Conservation (phyloP, 306 rosid species). For the Carpinus viminea region DNA sequence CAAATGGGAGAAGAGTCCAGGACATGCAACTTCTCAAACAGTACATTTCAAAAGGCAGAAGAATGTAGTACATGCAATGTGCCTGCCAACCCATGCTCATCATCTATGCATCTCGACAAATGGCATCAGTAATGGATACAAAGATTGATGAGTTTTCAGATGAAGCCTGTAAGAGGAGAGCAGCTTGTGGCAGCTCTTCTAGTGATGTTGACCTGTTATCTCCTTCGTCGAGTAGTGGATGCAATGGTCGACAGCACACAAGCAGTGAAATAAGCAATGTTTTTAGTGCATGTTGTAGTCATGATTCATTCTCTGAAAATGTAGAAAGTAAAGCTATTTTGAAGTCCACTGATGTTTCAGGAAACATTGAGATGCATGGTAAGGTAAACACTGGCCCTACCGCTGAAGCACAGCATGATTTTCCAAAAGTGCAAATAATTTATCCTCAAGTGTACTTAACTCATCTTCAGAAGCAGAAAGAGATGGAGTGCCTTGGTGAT, state of each 20-base stretch:
- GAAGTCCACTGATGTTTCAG: slow-evolving; percentile 10
- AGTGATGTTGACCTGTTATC: slow-evolving; percentile 10
- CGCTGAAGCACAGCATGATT: slow-evolving; percentile 5
- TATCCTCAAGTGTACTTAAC: slow-evolving; percentile 5
- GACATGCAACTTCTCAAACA: slow-evolving; percentile 9
- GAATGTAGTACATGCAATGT: slow-evolving; percentile 15
- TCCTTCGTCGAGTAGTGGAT: slow-evolving; percentile 14
- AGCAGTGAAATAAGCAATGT: slow-evolving; percentile 22
- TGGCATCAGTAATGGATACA: neutral
- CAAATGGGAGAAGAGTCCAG: slow-evolving; percentile 15
- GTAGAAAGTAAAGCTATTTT: slow-evolving; percentile 2
- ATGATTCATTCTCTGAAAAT: slow-evolving; percentile 11
- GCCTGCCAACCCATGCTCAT: slow-evolving; percentile 8
- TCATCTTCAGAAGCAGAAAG: slow-evolving; percentile 10
- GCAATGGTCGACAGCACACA: slow-evolving; percentile 3
- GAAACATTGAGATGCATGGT: slow-evolving; percentile 21
- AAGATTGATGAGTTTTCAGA: slow-evolving; percentile 18
- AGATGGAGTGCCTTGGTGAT: too few relatives aligned
- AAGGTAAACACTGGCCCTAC: neutral
- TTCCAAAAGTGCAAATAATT: neutral
- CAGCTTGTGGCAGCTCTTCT: neutral
- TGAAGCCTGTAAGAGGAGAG: slow-evolving; percentile 13
- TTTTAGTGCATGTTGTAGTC: slow-evolving; percentile 2
- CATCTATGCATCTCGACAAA: slow-evolving; percentile 13
- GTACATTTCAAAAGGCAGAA: slow-evolving; percentile 11